A percentile compares a stretch with the other conserved stretches of the same genome.
Conservation (phyloP, 345 rosid genomes). For the Lenwebbia sp. region DNA sequence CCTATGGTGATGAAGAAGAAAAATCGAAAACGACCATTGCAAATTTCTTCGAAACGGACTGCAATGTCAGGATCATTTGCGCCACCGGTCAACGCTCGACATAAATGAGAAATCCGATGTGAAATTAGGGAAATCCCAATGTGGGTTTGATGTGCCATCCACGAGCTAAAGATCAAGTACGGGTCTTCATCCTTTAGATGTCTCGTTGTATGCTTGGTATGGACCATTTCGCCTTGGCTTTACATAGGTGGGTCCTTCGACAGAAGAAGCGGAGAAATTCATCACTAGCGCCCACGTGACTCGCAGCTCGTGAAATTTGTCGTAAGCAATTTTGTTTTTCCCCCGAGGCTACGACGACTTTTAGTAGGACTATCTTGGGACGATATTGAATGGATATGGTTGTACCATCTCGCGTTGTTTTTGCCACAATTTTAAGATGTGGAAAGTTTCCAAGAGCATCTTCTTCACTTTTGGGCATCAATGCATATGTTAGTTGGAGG, state of each 20-base stretch:
- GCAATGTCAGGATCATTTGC: neutral
- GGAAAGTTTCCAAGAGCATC: neutral
- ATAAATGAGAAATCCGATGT: neutral
- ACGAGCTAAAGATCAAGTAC: neutral
- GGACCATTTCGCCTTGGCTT: neutral
- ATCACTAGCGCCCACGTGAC: neutral
- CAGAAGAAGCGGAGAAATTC: rapidly evolving
- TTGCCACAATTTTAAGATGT: neutral
- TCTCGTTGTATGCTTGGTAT: neutral
- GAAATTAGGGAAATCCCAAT: neutral
- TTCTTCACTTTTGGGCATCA: neutral
- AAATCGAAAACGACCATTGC: neutral
- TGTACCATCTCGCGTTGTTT: neutral
- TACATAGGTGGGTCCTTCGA: neutral
- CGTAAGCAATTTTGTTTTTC: neutral
- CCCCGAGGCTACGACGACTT: neutral
- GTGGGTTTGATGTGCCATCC: neutral
- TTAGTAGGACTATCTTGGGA: neutral
- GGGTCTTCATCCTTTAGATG: neutral
- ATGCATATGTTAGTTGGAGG: neutral
- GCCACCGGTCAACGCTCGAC: neutral
- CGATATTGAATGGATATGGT: neutral
- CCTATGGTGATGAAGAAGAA: neutral
- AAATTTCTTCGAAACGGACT: neutral
- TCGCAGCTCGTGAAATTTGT: neutral